A percentile compares a stretch with the other conserved stretches of the same genome.
Evolutionary conservation across 139 green algal genomes (phyloP).

Genomic region (Tetradesmus lagerheimii): DNA sequence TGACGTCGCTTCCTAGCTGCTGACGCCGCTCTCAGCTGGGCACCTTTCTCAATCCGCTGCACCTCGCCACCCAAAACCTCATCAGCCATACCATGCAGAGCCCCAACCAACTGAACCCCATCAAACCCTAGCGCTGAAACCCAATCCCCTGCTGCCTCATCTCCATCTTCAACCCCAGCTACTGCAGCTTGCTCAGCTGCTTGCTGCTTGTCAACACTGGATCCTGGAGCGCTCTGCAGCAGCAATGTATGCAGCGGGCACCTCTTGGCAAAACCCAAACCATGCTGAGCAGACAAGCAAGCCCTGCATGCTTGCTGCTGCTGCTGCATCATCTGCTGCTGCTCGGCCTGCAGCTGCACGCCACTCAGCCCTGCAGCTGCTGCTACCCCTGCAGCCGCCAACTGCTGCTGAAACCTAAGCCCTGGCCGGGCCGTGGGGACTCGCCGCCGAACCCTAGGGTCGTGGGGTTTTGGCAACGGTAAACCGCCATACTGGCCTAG

Average conservation of each 20-base stretch:
- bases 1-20: not conserved
- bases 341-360: not conserved
- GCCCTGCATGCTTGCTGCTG: not conserved
- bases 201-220: not conserved
- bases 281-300: not conserved
- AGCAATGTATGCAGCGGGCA: constrained; percentile 16
- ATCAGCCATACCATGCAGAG: not conserved
- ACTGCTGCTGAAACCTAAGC: not conserved
- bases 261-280: too few species aligned
- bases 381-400: not conserved
- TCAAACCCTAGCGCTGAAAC: constrained; percentile 3
- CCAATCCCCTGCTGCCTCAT: not conserved
- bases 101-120: constrained; percentile 7
- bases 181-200: not conserved
- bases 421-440: not conserved
- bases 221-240: not conserved
- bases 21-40: not conserved
- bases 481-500: constrained; percentile 4
- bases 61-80: not conserved
- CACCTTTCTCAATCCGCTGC: not conserved
- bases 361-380: constrained; percentile 8
- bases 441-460: not conserved
- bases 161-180: not conserved
- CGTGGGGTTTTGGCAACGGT: constrained; percentile 11
- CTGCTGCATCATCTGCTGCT: not conserved